phyloP scores from a whole-genome alignment of 2,329 filamentous ascomycete genomes.

The Xylaria sp. region DNA sequence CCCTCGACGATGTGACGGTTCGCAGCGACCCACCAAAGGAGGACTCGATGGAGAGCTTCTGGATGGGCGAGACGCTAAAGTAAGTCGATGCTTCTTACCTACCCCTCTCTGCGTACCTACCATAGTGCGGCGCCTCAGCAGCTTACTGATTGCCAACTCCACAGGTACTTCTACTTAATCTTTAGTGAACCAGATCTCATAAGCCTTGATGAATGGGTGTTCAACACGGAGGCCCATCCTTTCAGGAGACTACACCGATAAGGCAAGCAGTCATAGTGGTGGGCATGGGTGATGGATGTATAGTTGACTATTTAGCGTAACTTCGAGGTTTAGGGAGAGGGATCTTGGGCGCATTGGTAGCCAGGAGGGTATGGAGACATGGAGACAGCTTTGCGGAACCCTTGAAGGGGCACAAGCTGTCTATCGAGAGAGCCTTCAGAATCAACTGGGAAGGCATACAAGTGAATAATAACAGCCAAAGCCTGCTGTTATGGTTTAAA shows the following conservation, averaged over 20 bases:
- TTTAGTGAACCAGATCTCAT: conserved; percentile 29
- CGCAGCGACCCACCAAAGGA: conserved; percentile 12
- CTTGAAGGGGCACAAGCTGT: background rate
- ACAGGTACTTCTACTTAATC: conserved; percentile 30
- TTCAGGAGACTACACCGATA: conserved; percentile 20
- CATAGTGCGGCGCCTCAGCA: background rate
- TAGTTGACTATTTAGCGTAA: background rate
- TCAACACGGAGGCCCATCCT: conserved; percentile 30
- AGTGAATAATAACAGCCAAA: background rate
- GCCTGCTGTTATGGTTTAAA: background rate
- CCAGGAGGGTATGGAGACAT: background rate
- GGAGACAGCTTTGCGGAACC: background rate
- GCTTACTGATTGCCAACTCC: background rate
- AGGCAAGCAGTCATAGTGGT: background rate
- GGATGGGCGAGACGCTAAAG: conserved; percentile 34
- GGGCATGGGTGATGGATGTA: background rate
- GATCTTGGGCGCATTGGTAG: background rate
- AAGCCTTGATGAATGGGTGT: conserved; percentile 29
- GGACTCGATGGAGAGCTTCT: conserved; percentile 35
- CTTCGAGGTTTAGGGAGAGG: background rate
- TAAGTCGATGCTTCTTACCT: conserved; percentile 11
- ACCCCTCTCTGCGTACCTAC: background rate
- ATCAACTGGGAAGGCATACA: background rate
- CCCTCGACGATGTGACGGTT: conserved; percentile 30
- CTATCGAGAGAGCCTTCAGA: background rate